Conservation (phyloP, 257 asterid species). For the Solanum ahanhuiri region DNA sequence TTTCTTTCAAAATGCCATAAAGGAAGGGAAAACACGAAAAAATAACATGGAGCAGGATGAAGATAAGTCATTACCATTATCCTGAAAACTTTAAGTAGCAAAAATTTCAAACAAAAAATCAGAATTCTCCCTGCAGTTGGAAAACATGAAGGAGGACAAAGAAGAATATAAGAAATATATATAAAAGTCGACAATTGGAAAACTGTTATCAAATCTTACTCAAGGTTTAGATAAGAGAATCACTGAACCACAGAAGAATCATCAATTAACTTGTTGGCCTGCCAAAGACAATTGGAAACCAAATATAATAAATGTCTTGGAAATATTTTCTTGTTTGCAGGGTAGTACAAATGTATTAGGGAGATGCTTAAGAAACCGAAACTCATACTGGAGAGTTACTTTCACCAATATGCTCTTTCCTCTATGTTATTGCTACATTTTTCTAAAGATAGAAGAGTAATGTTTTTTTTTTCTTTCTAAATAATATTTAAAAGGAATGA, state of each 20-base stretch:
- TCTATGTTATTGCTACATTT: neutral
- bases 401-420: neutral
- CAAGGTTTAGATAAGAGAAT: neutral
- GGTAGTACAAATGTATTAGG: neutral
- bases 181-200: no score
- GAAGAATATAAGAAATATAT: neutral
- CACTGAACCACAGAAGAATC: neutral
- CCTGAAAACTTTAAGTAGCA: neutral
- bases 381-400: neutral
- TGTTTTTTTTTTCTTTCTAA: neutral
- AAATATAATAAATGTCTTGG: neutral
- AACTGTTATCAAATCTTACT: neutral
- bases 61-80: neutral
- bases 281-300: no score
- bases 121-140: neutral
- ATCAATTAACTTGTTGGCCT: neutral
- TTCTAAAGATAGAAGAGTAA: neutral
- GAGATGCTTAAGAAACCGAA: neutral
- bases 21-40: neutral
- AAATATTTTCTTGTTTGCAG: no score
- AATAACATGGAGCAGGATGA: neutral
- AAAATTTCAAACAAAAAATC: neutral
- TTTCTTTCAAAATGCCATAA: neutral
- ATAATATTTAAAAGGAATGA: neutral
- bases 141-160: no score